phyloP scores from a whole-genome alignment of 2,329 filamentous ascomycete species.

The Huntiella decipiens region DNA sequence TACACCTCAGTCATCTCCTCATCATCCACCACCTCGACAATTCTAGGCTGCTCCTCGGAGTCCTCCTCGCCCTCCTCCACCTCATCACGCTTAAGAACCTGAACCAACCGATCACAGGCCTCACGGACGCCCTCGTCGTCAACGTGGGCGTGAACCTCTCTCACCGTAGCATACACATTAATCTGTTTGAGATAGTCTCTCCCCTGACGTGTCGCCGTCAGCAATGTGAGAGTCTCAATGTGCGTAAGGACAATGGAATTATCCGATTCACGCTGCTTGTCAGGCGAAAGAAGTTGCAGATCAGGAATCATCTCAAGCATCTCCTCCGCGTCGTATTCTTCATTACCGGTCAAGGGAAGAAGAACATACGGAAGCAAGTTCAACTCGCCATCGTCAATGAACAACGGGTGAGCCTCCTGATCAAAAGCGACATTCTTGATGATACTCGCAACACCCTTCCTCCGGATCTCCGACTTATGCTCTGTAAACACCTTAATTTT shows the following conservation, averaged over 20 bases:
- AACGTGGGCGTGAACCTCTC: constrained; percentile 65
- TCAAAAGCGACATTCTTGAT: constrained; percentile 92
- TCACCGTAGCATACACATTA: constrained; percentile 74
- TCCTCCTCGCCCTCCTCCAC: constrained; percentile 26
- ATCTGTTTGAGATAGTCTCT: constrained; percentile 55
- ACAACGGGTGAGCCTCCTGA: constrained; percentile 47
- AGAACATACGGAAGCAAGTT: constrained; percentile 78
- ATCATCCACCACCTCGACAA: constrained; percentile 25
- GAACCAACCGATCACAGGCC: constrained; percentile 73
- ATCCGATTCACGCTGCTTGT: constrained; percentile 72
- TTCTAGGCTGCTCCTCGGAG: constrained; percentile 23
- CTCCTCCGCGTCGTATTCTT: constrained; percentile 79
- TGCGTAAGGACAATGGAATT: constrained; percentile 64
- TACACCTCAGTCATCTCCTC: constrained; percentile 36
- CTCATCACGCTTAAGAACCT: constrained; percentile 72
- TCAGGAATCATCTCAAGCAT: constrained; percentile 74
- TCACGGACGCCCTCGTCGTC: constrained; percentile 66
- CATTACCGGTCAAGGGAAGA: constrained; percentile 68
- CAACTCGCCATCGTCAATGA: constrained; percentile 53
- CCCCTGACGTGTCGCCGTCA: constrained; percentile 60
- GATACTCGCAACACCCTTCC: constrained; percentile 86
- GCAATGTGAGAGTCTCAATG: constrained; percentile 66
- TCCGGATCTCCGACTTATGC: constrained; percentile 61
- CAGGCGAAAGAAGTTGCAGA: constrained; percentile 69
- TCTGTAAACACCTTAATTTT: constrained; percentile 93